These are phyloP conservation scores for Fraxinus floribunda DNA, from an alignment of 305 asterid species.

Conservation along the genomic window DNA sequence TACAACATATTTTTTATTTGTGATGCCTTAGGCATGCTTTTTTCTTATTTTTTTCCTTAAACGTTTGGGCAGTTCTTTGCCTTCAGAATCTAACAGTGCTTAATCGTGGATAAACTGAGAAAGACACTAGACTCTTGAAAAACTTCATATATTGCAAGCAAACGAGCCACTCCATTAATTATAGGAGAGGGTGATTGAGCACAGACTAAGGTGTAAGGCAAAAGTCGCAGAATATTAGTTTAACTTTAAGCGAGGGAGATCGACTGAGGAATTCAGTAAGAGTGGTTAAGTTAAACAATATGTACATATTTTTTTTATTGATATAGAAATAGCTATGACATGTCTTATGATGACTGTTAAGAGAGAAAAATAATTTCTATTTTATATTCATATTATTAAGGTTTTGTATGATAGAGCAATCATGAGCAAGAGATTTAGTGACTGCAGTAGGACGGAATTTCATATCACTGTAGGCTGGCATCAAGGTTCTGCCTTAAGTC, in stretches of 20 bases:
- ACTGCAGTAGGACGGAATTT: background rate
- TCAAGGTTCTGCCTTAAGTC: background rate
- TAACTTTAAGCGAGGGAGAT: background rate
- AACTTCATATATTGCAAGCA: background rate
- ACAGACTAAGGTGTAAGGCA: background rate
- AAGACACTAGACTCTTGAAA: background rate
- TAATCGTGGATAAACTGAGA: background rate
- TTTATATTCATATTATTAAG: background rate
- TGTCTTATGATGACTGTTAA: background rate
- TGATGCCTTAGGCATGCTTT: background rate
- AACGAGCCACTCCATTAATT: background rate
- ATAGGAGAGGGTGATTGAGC: background rate
- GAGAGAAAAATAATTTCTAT: background rate
- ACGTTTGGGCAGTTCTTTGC: background rate
- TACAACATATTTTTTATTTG: background rate
- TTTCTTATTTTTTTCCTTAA: background rate
- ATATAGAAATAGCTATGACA: background rate
- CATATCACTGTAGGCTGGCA: background rate
- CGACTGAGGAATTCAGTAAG: background rate
- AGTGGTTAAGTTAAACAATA: background rate
- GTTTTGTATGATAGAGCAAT: background rate
- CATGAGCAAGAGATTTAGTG: background rate
- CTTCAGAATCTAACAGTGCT: background rate
- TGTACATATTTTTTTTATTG: background rate
- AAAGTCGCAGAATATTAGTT: background rate